Base-by-base conservation (phyloP, 169 alveolate genomes). In the Plasmodium inui region DNA sequence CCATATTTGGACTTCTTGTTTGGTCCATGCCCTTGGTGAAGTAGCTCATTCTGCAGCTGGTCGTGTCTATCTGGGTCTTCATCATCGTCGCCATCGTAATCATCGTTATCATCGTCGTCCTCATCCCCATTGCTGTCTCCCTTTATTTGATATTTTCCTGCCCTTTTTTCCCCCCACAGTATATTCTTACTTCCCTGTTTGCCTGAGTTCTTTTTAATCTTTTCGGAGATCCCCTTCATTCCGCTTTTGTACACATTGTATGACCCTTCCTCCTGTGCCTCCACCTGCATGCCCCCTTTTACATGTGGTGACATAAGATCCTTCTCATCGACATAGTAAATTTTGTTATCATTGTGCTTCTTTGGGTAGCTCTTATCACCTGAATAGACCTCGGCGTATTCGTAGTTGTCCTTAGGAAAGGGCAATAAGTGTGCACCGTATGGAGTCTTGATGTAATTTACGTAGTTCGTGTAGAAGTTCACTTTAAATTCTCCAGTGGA, bases 401-500 rank as follows among this genome's bases (percentile, higher is more conserved):
- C 50, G 28, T 41, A 39, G n/a, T 3, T 22, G 5, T 84, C 55
- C 19, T 71, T 32, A 41, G 14, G 28, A 70, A 22, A 70, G 10
- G 92, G 76, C 5, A 67, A 37, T 22, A 41, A 50, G 39, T 46
- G 72, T 37, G n/a, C 30, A 12, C 4, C 32, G 53, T 28, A 44
- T 8, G 83, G 92, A 37, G 76, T 67, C n/a, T 71, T 84, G 32
- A 84, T 71, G 55, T 70, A 70, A 84, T 84, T 84, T 32, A 67
- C 57, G 55, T 55, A 84, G 70, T 84, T 84, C 12, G 83, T 84
- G 39, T 70, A 70, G 19, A 84, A 84, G 10, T 84, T 84, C 14
- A 84, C 78, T 19, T 53, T 46, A 55, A 84, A 71, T 30, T 84
- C 81, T 5, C 92, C 92, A 84, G 32, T 84, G 14, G 92, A 84